Evolutionary conservation across 2,329 filamentous ascomycete genomes (phyloP).

Genomic region (Botrytis pseudocinerea): DNA sequence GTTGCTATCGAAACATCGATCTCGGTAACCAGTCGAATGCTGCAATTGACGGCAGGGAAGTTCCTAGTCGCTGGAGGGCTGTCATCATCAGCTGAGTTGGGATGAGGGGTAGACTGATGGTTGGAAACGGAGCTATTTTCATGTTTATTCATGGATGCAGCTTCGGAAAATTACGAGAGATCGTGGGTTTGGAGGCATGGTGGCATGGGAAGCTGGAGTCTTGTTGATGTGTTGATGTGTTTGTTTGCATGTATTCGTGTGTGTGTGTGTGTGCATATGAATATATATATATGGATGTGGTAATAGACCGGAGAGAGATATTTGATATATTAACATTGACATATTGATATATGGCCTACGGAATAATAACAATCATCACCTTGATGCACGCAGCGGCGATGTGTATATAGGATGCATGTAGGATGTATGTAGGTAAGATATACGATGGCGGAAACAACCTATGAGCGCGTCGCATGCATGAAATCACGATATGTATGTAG

Average conservation of each 20-base stretch:
- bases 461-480: neutral
- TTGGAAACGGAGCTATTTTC: neutral
- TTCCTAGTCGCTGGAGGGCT: neutral
- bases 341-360: no score
- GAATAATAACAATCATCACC: neutral
- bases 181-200: neutral
- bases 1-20: neutral
- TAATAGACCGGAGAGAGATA: neutral
- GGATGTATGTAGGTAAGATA: neutral
- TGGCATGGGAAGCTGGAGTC: neutral
- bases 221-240: neutral
- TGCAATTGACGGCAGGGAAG: neutral
- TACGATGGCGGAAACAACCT: conserved; percentile 1
- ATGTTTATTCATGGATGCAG: neutral
- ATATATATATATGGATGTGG: neutral
- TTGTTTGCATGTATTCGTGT: neutral
- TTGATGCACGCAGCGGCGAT: neutral
- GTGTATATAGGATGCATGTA: neutral
- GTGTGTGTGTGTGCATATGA: no score
- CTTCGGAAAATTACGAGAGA: neutral
- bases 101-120: conserved; percentile 1
- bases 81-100: conserved; percentile 16
- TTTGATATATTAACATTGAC: neutral
- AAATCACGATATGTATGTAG: neutral
- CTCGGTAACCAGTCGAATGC: neutral